Evolutionary conservation across 148 eudicot genomes (phyloP).

Genomic region (Rhododendron vialii): DNA sequence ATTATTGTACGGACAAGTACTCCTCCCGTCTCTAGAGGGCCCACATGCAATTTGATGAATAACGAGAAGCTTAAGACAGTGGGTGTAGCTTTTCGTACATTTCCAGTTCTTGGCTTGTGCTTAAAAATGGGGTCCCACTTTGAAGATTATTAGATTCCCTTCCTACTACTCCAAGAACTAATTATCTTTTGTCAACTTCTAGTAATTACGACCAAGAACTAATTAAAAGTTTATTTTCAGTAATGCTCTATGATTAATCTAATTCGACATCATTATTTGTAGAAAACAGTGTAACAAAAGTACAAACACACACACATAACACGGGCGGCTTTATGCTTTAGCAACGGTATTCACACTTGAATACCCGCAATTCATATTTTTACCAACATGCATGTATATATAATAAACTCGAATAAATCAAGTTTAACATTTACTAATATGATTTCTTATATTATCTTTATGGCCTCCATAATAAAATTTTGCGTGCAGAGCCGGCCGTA

Average conservation of each 20-base stretch:
- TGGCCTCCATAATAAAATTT: too few relatives aligned
- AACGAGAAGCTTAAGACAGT: conserved; percentile 6
- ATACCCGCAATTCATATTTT: not conserved
- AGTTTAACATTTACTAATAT: too few relatives aligned
- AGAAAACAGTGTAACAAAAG: not conserved
- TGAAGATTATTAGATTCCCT: not conserved
- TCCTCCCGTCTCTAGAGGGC: not conserved
- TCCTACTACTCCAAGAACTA: not conserved
- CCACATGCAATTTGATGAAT: not conserved
- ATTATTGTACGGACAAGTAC: conserved; percentile 8
- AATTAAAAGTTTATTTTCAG: too few relatives aligned
- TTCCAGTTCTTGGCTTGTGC: not conserved
- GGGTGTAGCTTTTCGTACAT: not conserved
- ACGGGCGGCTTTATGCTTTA: not conserved
- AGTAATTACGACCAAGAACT: not conserved
- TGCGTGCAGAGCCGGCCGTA: too few relatives aligned
- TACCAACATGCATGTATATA: too few relatives aligned
- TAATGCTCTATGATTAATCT: not conserved
- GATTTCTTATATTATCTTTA: too few relatives aligned
- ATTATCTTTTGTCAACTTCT: not conserved
- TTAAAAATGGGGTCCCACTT: not conserved
- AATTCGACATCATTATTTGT: not conserved
- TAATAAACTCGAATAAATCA: too few relatives aligned
- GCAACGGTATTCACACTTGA: not conserved
- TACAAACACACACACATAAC: not conserved